These are phyloP conservation scores for Sclerotinia borealis DNA, from an alignment of 2,329 filamentous ascomycete species.

Conservation along the genomic window DNA sequence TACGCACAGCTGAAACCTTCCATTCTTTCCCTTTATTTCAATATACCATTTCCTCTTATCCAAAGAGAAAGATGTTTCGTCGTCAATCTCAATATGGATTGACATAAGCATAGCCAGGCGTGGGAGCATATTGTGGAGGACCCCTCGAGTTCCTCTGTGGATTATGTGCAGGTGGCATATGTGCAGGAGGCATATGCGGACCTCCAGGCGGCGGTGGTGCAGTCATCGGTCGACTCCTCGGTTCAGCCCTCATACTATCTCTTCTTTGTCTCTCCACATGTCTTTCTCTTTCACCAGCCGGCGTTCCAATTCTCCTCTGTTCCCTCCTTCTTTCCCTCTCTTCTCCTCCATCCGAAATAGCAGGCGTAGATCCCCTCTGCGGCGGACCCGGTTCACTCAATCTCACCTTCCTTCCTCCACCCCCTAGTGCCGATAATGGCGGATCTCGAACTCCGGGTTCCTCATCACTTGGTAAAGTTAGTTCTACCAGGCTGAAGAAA, in stretches of 20 bases:
- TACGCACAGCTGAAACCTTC: background rate
- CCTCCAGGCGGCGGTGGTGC: slow-evolving; percentile 15
- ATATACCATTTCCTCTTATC: background rate
- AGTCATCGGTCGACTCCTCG: slow-evolving; percentile 10
- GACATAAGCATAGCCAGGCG: slow-evolving; percentile 18
- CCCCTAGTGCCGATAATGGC: slow-evolving; percentile 42
- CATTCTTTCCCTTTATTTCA: background rate
- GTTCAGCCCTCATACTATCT: slow-evolving; percentile 15
- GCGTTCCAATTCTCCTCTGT: slow-evolving; percentile 14
- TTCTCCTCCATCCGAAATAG: slow-evolving; percentile 13
- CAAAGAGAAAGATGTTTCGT: background rate
- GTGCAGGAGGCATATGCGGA: slow-evolving; percentile 6
- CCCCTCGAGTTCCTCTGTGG: background rate
- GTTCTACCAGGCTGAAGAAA: slow-evolving; percentile 64
- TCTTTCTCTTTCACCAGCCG: slow-evolving; percentile 6
- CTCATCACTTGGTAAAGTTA: slow-evolving; percentile 58
- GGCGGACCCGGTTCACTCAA: slow-evolving; percentile 20
- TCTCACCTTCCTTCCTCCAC: slow-evolving; percentile 28
- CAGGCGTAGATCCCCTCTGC: slow-evolving; percentile 19
- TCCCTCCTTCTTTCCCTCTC: slow-evolving; percentile 15
- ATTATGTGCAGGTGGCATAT: slow-evolving; percentile 6
- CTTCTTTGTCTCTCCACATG: slow-evolving; percentile 9
- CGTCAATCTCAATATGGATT: slow-evolving; percentile 9
- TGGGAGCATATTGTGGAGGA: slow-evolving; percentile 11
- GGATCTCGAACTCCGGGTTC: slow-evolving; percentile 54